Conservation (phyloP, 2,329 filamentous ascomycete genomes). For the Hymenoscyphus occultus region DNA sequence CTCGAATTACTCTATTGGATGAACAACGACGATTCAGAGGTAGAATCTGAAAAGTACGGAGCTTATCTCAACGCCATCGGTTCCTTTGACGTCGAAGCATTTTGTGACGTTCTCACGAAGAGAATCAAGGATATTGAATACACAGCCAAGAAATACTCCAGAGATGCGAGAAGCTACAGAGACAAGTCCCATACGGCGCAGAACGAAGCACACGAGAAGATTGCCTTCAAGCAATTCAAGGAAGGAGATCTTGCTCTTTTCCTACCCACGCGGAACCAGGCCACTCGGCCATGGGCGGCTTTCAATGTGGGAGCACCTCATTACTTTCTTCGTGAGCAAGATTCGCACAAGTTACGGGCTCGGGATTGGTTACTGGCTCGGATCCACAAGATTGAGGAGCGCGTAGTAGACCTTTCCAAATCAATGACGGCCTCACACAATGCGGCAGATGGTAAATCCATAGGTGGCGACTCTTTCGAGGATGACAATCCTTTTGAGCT, state of each 20-base stretch:
- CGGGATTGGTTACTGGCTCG: conserved; percentile 96
- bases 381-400: conserved; percentile 86
- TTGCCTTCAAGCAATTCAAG: conserved; percentile 93
- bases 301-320: conserved; percentile 98
- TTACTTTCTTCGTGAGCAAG: conserved; percentile 93
- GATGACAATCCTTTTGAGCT: conserved; percentile 97
- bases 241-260: conserved; percentile 94
- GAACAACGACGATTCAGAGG: conserved; percentile 60
- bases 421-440: conserved; percentile 48
- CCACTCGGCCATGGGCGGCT: conserved; percentile 91
- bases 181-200: conserved; percentile 80
- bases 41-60: conserved; percentile 71
- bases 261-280: conserved; percentile 89
- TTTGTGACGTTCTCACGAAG: conserved; percentile 81
- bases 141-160: conserved; percentile 88
- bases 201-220: conserved; percentile 89
- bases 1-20: conserved; percentile 81
- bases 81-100: conserved; percentile 78
- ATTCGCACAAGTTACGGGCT: conserved; percentile 76
- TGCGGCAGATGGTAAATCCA: conserved; percentile 41
- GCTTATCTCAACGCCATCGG: conserved; percentile 71
- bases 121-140: conserved; percentile 92
- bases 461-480: conserved; percentile 57
- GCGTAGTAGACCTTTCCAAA: conserved; percentile 87
- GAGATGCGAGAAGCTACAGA: conserved; percentile 80